These are phyloP conservation scores for Hibiscus trionum DNA, from an alignment of 345 rosid genomes.

Conservation along the genomic window DNA sequence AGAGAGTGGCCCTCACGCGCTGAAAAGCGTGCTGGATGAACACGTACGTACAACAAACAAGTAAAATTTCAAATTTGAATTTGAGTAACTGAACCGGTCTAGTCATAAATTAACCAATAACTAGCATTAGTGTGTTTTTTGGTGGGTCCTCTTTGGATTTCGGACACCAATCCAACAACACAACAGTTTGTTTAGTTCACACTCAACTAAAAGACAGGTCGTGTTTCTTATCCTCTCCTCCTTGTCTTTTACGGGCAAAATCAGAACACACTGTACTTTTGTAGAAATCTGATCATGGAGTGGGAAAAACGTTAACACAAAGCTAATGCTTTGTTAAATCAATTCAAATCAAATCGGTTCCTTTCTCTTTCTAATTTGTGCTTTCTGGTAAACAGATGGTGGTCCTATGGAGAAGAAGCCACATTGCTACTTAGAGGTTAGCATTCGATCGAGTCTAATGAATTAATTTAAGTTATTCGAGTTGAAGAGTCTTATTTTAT, in stretches of 20 bases:
- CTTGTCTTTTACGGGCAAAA: neutral
- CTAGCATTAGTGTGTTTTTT: neutral
- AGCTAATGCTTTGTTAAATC: conserved; percentile 10
- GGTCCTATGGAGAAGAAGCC: neutral
- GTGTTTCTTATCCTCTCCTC: neutral
- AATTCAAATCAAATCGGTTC: neutral
- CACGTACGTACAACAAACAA: neutral
- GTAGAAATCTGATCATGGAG: neutral
- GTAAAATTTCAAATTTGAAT: too few species aligned
- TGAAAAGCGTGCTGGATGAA: neutral
- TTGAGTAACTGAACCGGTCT: neutral
- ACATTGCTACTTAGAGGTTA: too few species aligned
- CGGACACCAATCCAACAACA: conserved; percentile 11
- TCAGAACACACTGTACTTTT: neutral
- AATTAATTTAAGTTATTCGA: too few species aligned
- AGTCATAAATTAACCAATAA: neutral
- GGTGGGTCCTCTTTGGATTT: conserved; percentile 16
- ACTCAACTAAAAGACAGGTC: neutral
- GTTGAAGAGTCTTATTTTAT: too few species aligned
- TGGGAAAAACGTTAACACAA: conserved; percentile 6
- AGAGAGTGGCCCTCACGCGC: neutral
- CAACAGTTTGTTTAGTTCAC: conserved; percentile 4
- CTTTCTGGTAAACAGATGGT: conserved; percentile 22
- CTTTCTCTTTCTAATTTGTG: neutral
- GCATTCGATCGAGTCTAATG: too few species aligned